These are phyloP conservation scores for Marvania coccoides DNA, from an alignment of 139 green algal genomes.

Conservation along the genomic window DNA sequence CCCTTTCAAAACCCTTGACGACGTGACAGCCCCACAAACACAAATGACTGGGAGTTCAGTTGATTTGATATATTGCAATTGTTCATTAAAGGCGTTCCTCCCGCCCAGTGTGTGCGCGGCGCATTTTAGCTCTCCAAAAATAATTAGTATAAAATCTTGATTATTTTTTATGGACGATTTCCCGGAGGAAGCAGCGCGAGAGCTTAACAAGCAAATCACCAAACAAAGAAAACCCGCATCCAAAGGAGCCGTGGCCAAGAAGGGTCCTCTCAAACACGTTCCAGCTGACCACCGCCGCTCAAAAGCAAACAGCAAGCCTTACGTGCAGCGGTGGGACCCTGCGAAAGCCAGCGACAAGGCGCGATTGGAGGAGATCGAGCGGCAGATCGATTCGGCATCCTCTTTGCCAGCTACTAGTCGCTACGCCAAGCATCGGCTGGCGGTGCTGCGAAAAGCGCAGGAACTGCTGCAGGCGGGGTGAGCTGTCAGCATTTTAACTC, in stretches of 20 bases:
- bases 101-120: no score
- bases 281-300: not conserved
- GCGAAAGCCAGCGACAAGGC: conserved; percentile 8
- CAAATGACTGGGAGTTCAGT: no score
- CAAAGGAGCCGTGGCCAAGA: not conserved
- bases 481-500: not conserved
- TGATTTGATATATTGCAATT: no score
- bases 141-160: not conserved
- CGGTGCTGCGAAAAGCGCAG: conserved; percentile 18
- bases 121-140: not conserved
- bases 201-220: not conserved
- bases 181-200: not conserved
- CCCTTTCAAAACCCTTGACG: no score
- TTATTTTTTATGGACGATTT: no score
- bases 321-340: not conserved
- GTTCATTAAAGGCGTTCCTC: no score
- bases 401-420: not conserved
- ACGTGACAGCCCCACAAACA: no score
- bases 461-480: conserved; percentile 5
- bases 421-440: conserved; percentile 25
- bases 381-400: conserved; percentile 3
- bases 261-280: not conserved
- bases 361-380: conserved; percentile 2
- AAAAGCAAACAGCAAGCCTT: not conserved
- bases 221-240: not conserved